A percentile compares a stretch with the other conserved stretches of the same genome.
Conservation (phyloP, 2,329 filamentous ascomycete genomes). For the Microdochium nivale region DNA sequence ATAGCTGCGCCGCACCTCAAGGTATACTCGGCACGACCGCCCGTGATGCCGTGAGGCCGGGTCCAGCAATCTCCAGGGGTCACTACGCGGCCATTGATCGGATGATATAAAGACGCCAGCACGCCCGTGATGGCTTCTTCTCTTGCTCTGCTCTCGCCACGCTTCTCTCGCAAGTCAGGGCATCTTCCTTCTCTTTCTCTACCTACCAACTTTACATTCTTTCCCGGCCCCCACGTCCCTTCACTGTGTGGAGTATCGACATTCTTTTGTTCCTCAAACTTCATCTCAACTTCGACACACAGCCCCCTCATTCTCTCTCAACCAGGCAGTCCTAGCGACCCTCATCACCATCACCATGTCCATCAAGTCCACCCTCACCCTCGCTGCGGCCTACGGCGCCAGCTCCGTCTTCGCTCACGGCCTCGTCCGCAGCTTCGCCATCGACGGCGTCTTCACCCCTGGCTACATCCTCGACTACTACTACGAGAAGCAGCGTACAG, state of each 20-base stretch:
- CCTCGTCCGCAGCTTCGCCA: constrained; percentile 30
- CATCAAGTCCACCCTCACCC: neutral
- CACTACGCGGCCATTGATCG: neutral
- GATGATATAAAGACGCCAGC: neutral
- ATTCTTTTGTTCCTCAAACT: neutral
- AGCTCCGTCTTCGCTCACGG: constrained; percentile 25
- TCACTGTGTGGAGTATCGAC: neutral
- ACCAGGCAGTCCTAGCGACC: neutral
- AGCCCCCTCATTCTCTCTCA: neutral
- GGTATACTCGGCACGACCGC: too few species aligned
- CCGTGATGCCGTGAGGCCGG: too few species aligned
- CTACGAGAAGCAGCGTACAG: constrained; percentile 24
- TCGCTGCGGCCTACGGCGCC: neutral
- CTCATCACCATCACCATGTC: neutral
- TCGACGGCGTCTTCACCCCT: constrained; percentile 32
- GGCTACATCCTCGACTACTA: constrained; percentile 30
- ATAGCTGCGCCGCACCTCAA: too few species aligned
- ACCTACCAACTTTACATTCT: neutral
- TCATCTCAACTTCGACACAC: neutral
- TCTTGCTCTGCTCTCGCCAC: neutral
- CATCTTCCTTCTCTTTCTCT: neutral
- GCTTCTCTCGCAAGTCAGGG: neutral
- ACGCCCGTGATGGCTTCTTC: neutral
- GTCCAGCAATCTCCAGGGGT: neutral
- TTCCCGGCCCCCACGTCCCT: neutral